phyloP scores from a whole-genome alignment of 208 protist species.

The Leishmania major region DNA sequence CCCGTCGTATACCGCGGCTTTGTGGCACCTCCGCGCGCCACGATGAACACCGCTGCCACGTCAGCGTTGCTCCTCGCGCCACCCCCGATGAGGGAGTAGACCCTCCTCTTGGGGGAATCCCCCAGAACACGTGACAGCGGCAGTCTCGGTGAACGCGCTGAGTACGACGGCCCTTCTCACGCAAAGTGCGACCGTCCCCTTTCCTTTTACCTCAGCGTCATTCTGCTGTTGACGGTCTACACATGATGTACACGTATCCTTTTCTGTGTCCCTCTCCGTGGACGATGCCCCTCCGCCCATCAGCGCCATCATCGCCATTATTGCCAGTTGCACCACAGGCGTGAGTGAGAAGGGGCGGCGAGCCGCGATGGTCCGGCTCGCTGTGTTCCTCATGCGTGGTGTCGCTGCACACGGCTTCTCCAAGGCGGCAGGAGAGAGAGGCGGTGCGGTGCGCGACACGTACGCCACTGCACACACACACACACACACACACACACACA shows the following conservation, averaged over 20 bases:
- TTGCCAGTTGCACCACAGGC: not conserved
- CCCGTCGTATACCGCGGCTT: constrained; percentile 26
- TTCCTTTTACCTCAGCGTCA: not conserved
- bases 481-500: too few relatives aligned
- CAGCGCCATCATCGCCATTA: too few relatives aligned
- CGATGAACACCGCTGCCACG: not conserved
- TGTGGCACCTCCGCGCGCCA: constrained; percentile 15
- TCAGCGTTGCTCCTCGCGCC: not conserved
- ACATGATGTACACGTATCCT: not conserved
- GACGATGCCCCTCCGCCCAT: not conserved
- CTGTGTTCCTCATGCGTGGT: not conserved
- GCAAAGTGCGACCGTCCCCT: not conserved
- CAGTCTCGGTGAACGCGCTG: not conserved
- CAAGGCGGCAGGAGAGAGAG: not conserved
- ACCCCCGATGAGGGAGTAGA: not conserved
- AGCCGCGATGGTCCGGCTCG: not conserved
- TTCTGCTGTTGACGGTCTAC: not conserved
- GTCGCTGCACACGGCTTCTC: not conserved
- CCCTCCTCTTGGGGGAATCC: not conserved
- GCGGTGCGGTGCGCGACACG: not conserved
- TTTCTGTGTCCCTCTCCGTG: not conserved
- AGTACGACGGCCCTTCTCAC: not conserved
- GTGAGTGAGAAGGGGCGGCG: not conserved
- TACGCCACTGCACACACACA: too few relatives aligned
- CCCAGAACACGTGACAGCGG: not conserved